Percentiles rank a stretch among this genome's conserved stretches.
phyloP scores from a whole-genome alignment of 179 eudicot genomes.

The Pouteria campechiana region DNA sequence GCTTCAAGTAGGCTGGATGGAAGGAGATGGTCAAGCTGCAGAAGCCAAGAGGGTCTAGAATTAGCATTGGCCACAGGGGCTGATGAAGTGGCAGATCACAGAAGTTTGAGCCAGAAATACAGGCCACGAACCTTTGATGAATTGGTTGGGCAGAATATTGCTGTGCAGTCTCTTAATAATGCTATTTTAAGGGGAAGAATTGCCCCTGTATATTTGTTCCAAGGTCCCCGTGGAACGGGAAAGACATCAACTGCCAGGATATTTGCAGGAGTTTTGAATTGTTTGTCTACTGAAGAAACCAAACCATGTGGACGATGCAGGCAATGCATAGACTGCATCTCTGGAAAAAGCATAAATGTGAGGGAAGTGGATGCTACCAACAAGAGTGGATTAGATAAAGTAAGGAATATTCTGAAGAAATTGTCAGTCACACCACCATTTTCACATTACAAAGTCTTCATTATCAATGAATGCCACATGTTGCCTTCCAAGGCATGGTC shows the following conservation, averaged over 20 bases:
- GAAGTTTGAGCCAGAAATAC: conserved; percentile 81
- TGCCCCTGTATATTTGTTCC: conserved; percentile 83
- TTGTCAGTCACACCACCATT: conserved; percentile 32
- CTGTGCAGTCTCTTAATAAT: conserved; percentile 74
- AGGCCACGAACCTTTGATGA: conserved; percentile 90
- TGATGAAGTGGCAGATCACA: conserved; percentile 46
- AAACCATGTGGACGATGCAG: conserved; percentile 92
- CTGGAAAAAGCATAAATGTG: conserved; percentile 59
- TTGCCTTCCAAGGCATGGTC: conserved; percentile 80
- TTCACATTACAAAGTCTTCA: conserved; percentile 42
- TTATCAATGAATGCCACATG: conserved; percentile 83
- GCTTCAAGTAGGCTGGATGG: conserved; percentile 90
- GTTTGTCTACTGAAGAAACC: conserved; percentile 69
- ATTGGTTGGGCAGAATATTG: conserved; percentile 74
- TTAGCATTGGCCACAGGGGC: conserved; percentile 40
- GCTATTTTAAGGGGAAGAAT: conserved; percentile 63
- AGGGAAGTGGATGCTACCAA: conserved; percentile 66
- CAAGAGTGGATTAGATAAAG: conserved; percentile 57
- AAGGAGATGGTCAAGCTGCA: conserved; percentile 90
- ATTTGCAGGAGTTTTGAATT: conserved; percentile 85
- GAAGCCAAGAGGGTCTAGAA: conserved; percentile 70
- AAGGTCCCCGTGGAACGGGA: conserved; percentile 98
- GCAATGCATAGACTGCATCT: conserved; percentile 67
- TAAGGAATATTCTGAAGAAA: conserved; percentile 45
- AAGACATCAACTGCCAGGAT: conserved; percentile 82